Evolutionary conservation across 2,329 filamentous ascomycete genomes (phyloP), one percentile per base, ranked within the genome.

Genomic region (Aspergillus sp.): DNA sequence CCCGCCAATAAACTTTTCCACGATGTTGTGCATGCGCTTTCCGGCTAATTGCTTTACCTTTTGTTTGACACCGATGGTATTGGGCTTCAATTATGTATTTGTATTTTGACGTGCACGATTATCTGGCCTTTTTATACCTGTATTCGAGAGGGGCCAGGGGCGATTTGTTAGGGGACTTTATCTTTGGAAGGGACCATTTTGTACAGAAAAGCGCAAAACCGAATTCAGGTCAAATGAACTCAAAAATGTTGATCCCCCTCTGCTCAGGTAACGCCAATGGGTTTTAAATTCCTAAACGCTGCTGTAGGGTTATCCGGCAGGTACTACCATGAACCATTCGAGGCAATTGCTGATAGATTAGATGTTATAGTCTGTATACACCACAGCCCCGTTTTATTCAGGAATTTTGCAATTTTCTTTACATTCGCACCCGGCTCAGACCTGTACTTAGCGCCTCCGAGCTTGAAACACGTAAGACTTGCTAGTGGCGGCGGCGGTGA

Each of bases 1-100:
- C 67, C 72, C 52, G 70, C 77, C 55, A 70, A 70, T 22, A 67
- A 72, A 52, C 64, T 78, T 45, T 78, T 78, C 58, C 70, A 69
- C 52, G 73, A 73, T 49, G 74, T 78, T 49, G 73, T 78, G 54
- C 70, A 73, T 49, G 64, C 57, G 26, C 58, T 66, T 12, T 55
- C 61, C 20, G 49, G 20, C 11, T 66, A 61, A 29, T 7, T 29
- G 6, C 26, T 29, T 29, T 7, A 29, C 7, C 61, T 74, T 53
- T 63, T 60, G n/a, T 62, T 62, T 53, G 32, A 14, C 11, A 36
- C 32, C 32, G 32, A 36, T 36, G 12, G 11, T 12, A 36, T 36
- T 36, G 32, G 32, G 12, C 32, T 36, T 36, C 11, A 36, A 36
- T 36, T 36, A 29, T 36, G 32, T 36, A 42, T 42, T n/a, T 16